A percentile compares a stretch with the other conserved stretches of the same genome.
Evolutionary conservation across 2,329 filamentous ascomycete genomes (phyloP).

Genomic region (Colletotrichum trifolii): DNA sequence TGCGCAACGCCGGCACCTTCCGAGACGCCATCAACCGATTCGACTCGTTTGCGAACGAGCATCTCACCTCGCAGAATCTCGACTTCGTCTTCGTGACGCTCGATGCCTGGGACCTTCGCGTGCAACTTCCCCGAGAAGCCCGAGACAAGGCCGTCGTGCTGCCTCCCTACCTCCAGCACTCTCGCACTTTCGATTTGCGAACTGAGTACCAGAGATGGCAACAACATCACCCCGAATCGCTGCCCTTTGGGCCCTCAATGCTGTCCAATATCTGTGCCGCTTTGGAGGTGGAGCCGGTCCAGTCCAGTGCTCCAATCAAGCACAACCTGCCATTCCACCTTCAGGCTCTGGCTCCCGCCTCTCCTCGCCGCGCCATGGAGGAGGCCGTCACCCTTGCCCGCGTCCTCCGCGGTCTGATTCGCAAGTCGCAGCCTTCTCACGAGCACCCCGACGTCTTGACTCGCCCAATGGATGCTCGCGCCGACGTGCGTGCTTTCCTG

Average conservation of each 20-base stretch:
- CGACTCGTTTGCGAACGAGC: conserved; percentile 91
- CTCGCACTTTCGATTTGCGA: conserved; percentile 93
- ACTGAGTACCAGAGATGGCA: conserved; percentile 99
- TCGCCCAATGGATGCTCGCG: conserved; percentile 94
- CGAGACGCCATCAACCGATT: conserved; percentile 96
- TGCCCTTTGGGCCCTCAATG: conserved; percentile 95
- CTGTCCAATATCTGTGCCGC: conserved; percentile 98
- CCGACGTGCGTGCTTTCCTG: conserved; percentile 95
- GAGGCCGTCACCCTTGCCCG: conserved; percentile 94
- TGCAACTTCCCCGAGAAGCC: conserved; percentile 96
- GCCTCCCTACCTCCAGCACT: conserved; percentile 96
- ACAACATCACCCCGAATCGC: conserved; percentile 95
- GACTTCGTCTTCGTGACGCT: conserved; percentile 99
- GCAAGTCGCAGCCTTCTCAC: conserved; percentile 93
- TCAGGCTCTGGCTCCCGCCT: conserved; percentile 94
- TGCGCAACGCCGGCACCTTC: conserved; percentile 96
- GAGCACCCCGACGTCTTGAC: conserved; percentile 96
- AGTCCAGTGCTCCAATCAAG: conserved; percentile 97
- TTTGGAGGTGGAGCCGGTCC: conserved; percentile 96
- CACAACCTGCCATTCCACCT: conserved; percentile 98
- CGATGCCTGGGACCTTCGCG: conserved; percentile 97
- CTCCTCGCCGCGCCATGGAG: conserved; percentile 95
- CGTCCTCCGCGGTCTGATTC: conserved; percentile 90
- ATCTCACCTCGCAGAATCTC: conserved; percentile 88
- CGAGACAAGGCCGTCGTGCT: conserved; percentile 98